phyloP scores from a whole-genome alignment of 2,329 filamentous ascomycete species.

The Myriangium duriaei region DNA sequence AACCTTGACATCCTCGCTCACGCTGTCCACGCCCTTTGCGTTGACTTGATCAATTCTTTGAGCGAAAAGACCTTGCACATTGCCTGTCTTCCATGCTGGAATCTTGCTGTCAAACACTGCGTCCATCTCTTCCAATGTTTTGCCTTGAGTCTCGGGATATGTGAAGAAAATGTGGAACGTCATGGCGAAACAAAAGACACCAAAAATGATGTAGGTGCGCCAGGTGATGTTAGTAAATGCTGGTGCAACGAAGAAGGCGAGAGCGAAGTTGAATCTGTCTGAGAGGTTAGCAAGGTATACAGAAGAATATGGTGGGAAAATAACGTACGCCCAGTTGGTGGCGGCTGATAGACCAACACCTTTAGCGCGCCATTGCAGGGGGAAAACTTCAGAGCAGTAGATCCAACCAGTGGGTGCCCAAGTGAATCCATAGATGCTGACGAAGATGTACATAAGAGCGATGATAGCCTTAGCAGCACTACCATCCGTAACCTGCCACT shows the following conservation, averaged over 20 bases:
- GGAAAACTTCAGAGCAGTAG: constrained; percentile 54
- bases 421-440: constrained; percentile 50
- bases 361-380: constrained; percentile 46
- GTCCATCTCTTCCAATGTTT: constrained; percentile 28
- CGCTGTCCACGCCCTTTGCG: background rate
- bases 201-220: constrained; percentile 40
- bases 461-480: constrained; percentile 44
- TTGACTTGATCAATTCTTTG: constrained; percentile 5
- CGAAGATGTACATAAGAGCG: constrained; percentile 51
- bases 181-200: constrained; percentile 31
- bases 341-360: constrained; percentile 47
- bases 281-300: constrained; percentile 35
- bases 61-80: constrained; percentile 13
- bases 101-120: constrained; percentile 22
- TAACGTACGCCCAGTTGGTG: constrained; percentile 35
- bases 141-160: constrained; percentile 25
- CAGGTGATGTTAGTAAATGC: constrained; percentile 47
- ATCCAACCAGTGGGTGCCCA: constrained; percentile 45
- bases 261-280: constrained; percentile 43
- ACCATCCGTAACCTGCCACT: constrained; percentile 36
- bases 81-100: constrained; percentile 18
- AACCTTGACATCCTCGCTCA: background rate
- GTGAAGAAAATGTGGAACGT: constrained; percentile 33
- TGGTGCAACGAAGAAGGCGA: constrained; percentile 47
- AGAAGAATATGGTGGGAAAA: too few relatives aligned